Conservation (phyloP, 108 stramenopile species). For the Skeletonema tropicum region DNA sequence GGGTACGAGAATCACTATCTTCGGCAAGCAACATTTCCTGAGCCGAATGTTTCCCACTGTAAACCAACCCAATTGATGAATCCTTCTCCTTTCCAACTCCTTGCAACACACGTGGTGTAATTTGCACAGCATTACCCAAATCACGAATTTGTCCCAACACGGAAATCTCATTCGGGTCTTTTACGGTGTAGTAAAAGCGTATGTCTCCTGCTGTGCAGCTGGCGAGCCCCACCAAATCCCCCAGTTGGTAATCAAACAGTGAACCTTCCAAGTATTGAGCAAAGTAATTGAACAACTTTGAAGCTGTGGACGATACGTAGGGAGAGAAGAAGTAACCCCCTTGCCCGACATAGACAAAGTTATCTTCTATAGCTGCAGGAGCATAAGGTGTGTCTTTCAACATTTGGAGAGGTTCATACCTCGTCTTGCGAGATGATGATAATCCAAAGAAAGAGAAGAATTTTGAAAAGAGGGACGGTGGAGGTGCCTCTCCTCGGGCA, state of each 20-base stretch:
- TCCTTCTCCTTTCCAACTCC: conserved; percentile 3
- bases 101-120: conserved; percentile 12
- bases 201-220: conserved; percentile 39
- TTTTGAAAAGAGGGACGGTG: conserved; percentile 32
- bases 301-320: conserved; percentile 23
- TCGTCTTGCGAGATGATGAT: background rate
- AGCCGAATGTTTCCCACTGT: conserved; percentile 35
- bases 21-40: conserved; percentile 35
- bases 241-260: conserved; percentile 44
- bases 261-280: conserved; percentile 47
- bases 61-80: conserved; percentile 29
- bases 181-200: conserved; percentile 32
- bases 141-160: conserved; percentile 26
- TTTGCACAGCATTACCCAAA: background rate
- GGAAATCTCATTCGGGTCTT: conserved; percentile 30
- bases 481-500: conserved; percentile 13
- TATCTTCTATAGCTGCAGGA: conserved; percentile 24
- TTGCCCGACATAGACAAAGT: conserved; percentile 47
- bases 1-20: conserved; percentile 24
- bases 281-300: conserved; percentile 37
- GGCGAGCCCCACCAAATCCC: conserved; percentile 28
- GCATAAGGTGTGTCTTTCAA: conserved; percentile 18
- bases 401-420: conserved; percentile 34
- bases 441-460: conserved; percentile 6
- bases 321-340: conserved; percentile 52